Evolutionary conservation across 306 rosid species (phyloP).

Genomic region (Echinosophora koreensis): DNA sequence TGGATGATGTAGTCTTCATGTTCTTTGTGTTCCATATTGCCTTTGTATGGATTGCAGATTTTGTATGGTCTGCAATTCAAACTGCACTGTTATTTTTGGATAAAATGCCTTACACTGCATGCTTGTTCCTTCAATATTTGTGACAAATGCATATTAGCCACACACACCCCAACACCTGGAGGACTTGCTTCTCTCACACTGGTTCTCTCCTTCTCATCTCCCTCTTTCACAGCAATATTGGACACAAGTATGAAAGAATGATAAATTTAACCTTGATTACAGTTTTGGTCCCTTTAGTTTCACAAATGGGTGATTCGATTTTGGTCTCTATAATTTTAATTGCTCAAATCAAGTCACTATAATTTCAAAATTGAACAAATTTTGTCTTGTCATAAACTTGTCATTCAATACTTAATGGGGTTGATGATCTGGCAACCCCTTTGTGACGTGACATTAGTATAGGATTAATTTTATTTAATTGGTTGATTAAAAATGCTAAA

Average conservation of each 20-base stretch:
- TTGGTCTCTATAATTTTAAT: too few relatives aligned
- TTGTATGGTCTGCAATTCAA: conserved; percentile 39
- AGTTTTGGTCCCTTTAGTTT: too few relatives aligned
- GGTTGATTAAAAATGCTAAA: too few relatives aligned
- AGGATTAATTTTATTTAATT: too few relatives aligned
- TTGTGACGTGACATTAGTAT: too few relatives aligned
- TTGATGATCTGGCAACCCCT: too few relatives aligned
- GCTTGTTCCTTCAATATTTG: conserved; percentile 19
- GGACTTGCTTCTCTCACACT: neutral
- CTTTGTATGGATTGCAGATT: conserved; percentile 27
- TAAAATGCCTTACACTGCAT: conserved; percentile 8
- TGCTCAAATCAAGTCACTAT: too few relatives aligned
- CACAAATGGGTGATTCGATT: too few relatives aligned
- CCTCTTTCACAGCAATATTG: neutral
- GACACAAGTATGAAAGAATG: neutral
- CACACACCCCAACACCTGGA: too few relatives aligned
- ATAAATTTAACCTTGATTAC: neutral
- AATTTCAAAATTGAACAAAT: too few relatives aligned
- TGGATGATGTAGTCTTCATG: conserved; percentile 14
- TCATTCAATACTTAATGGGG: too few relatives aligned
- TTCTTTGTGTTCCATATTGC: conserved; percentile 38
- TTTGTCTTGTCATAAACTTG: too few relatives aligned
- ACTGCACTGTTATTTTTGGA: neutral
- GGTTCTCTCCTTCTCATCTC: neutral
- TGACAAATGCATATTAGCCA: neutral